phyloP scores from a whole-genome alignment of 177 flowering plant genomes.

The Vitis hybrid region DNA sequence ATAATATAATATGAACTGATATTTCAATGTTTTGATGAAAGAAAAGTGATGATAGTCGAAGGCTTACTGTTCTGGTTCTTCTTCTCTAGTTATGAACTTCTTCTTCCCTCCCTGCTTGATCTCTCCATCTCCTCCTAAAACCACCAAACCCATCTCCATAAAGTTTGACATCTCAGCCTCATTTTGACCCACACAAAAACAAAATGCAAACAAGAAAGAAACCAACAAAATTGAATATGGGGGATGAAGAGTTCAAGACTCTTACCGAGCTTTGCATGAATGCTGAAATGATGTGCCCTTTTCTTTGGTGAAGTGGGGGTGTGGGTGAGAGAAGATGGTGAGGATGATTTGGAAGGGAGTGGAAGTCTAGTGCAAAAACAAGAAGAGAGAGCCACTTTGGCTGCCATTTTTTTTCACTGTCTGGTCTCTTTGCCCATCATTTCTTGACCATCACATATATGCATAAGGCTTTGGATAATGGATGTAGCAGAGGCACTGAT shows the following conservation, averaged over 20 bases:
- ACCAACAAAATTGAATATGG: background rate
- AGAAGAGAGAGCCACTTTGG: constrained; percentile 34
- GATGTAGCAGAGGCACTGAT: constrained; percentile 7
- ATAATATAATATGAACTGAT: background rate
- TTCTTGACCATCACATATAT: constrained; percentile 9
- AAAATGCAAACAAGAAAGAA: background rate
- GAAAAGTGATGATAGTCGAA: background rate
- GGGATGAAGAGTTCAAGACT: background rate
- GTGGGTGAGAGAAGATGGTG: constrained; percentile 7
- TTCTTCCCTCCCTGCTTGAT: constrained; percentile 56
- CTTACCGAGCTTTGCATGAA: constrained; percentile 54
- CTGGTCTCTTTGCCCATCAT: constrained; percentile 4
- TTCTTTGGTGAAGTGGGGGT: constrained; percentile 18
- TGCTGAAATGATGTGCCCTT: constrained; percentile 26
- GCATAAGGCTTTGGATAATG: constrained; percentile 14
- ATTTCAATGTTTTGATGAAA: background rate
- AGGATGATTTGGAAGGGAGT: constrained; percentile 21
- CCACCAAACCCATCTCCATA: constrained; percentile 6
- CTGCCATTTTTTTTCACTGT: constrained; percentile 22
- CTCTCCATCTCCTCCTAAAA: constrained; percentile 65
- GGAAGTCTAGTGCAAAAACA: constrained; percentile 21
- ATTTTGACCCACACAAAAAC: background rate
- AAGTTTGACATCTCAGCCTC: background rate
- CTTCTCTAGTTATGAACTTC: constrained; percentile 89
- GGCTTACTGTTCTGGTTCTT: constrained; percentile 90